A percentile compares a stretch with the other conserved stretches of the same genome.
phyloP scores from a whole-genome alignment of 202 grass and related monocot genomes.

The Schoenoplectus triqueter region DNA sequence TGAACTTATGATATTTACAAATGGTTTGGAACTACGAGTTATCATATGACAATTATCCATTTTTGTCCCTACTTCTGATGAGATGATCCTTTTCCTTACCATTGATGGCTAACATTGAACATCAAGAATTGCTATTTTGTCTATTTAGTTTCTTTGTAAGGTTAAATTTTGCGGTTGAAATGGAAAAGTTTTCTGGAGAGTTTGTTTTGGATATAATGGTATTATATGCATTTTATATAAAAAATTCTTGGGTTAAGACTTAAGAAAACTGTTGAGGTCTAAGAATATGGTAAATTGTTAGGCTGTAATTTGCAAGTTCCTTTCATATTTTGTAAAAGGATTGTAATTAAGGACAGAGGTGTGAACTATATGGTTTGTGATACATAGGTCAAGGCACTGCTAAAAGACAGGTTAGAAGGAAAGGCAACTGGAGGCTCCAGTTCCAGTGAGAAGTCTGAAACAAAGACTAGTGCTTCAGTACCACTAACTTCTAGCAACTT shows the following conservation, averaged over 20 bases:
- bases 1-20: background rate
- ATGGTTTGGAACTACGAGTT: background rate
- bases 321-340: slow-evolving; percentile 7
- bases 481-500: slow-evolving; percentile 83
- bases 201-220: background rate
- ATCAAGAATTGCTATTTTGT: background rate
- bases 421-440: slow-evolving; percentile 68
- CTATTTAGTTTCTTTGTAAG: background rate
- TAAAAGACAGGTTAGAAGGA: slow-evolving; percentile 78
- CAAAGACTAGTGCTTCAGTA: slow-evolving; percentile 62
- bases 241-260: background rate
- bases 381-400: slow-evolving; percentile 82
- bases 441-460: slow-evolving; percentile 82
- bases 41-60: background rate
- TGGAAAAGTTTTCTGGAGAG: background rate
- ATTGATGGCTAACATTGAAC: background rate
- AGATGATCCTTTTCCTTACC: background rate
- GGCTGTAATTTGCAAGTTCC: slow-evolving; percentile 30
- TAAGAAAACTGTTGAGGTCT: background rate
- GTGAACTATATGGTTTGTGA: background rate
- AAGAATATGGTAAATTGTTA: slow-evolving; percentile 33
- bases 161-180: background rate
- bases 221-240: background rate
- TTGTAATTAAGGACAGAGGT: background rate
- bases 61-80: background rate